A percentile compares a stretch with the other conserved stretches of the same genome.
Conservation (phyloP, 2,329 filamentous ascomycete genomes). For the Cladorrhinum sp. region DNA sequence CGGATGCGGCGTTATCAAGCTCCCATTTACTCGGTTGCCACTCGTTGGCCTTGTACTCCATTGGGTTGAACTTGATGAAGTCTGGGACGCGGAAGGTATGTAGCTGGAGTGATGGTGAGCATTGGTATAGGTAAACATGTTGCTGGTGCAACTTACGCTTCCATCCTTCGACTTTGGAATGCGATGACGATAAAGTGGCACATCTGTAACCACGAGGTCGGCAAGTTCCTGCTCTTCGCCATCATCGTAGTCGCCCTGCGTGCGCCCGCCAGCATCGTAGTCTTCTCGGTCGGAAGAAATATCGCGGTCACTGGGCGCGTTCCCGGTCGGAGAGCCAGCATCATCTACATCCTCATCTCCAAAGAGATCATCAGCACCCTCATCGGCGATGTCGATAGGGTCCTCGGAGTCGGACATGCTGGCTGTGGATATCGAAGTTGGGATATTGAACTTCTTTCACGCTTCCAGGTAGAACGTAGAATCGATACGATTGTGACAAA, state of each 20-base stretch:
- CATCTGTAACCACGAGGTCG: constrained; percentile 59
- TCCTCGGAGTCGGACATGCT: constrained; percentile 58
- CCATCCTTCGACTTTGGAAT: constrained; percentile 69
- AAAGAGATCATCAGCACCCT: constrained; percentile 60
- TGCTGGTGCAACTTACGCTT: constrained; percentile 50
- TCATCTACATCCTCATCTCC: constrained; percentile 60
- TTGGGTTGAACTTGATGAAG: constrained; percentile 68
- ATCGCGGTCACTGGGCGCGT: constrained; percentile 61
- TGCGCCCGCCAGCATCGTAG: constrained; percentile 29
- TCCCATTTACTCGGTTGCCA: constrained; percentile 62
- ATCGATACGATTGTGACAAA: background rate
- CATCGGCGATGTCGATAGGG: constrained; percentile 49
- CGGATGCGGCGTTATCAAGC: constrained; percentile 50
- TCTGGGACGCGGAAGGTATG: constrained; percentile 69
- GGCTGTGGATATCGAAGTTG: background rate
- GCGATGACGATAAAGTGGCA: constrained; percentile 65
- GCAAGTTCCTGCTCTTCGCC: constrained; percentile 38
- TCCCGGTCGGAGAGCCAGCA: constrained; percentile 55
- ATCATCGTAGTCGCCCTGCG: constrained; percentile 44
- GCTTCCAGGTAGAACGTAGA: too few species aligned
- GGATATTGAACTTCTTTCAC: background rate
- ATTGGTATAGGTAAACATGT: constrained; percentile 2
- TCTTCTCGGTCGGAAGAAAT: constrained; percentile 50
- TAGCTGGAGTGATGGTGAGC: constrained; percentile 45
- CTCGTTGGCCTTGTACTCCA: constrained; percentile 61